Evolutionary conservation across 441 rosid species (phyloP), one percentile per base, ranked within the genome.

Genomic region (Erodium chrysanthum): DNA sequence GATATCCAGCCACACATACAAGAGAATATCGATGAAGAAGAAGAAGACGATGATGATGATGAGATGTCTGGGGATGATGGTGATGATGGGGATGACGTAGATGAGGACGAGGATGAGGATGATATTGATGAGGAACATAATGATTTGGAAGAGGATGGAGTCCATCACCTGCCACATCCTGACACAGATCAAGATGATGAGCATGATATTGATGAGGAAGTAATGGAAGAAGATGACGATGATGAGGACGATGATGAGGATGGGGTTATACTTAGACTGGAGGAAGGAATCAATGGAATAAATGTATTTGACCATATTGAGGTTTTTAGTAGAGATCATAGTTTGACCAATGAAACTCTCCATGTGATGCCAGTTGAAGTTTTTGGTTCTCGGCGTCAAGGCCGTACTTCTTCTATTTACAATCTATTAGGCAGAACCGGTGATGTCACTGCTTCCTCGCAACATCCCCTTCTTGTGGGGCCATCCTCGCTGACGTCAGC

Each of bases 351-450:
- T 80, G 97, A 95, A 70, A 83, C 96, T 61, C 90, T 95, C 50
- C 97, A 82, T 78, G 91, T 95, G 68, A 95, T 95, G 97, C 99
- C 97, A 18, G 97, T 91, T 72, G 99, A 95, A 77, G 87, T 91
- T 80, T 91, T 91, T 77, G 97, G 99, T 76, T 95, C 99, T 21
- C 84, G 97, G 73, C 97, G 97, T 75, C 99, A 83, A 78, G 94
- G 96, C 14, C 87, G 99, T 65, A 91, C 96, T 17, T 87, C 99
- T 58, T 95, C 99, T 56, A 95, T 95, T 68, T 95, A 95, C 81
- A 90, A 82, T 86, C 96, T 91, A 71, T 85, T 95, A 40, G 99
- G 97, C 65, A 84, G 99, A 78, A 78, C 77, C 74, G 85, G 96
- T 65, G 93, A 86, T 70, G 79, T 74, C 75, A 80, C 83, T 63